Conservation (phyloP, 2,329 filamentous ascomycete species). For the Neonectria magnoliae region DNA sequence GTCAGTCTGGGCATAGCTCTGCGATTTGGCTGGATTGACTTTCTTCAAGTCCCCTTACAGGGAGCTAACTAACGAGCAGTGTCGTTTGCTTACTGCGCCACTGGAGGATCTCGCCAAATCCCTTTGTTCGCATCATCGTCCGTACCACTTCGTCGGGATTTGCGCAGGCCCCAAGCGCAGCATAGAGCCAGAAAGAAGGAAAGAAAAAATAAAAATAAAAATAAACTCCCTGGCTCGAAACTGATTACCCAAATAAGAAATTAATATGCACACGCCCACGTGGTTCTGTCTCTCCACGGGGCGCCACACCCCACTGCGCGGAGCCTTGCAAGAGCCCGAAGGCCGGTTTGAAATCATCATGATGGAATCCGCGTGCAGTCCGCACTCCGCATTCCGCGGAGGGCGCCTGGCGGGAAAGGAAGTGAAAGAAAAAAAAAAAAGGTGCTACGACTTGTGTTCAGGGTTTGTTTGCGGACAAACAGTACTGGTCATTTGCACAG, state of each 20-base stretch:
- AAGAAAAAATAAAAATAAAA: not conserved
- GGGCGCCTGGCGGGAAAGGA: not conserved
- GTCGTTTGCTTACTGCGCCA: not conserved
- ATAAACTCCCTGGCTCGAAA: constrained; percentile 9
- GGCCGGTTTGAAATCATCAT: constrained; percentile 29
- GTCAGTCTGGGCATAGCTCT: no score
- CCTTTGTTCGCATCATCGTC: not conserved
- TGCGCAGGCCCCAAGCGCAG: not conserved
- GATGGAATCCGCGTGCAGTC: constrained; percentile 2
- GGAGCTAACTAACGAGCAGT: constrained; percentile 7
- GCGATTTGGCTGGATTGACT: constrained; percentile 1
- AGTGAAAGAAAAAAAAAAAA: not conserved
- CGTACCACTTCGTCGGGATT: constrained; percentile 17
- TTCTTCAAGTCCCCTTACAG: not conserved
- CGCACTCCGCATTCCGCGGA: constrained; percentile 39
- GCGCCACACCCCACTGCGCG: constrained; percentile 28
- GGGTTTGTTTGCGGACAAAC: not conserved
- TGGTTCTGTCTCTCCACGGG: constrained; percentile 8
- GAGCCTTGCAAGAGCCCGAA: constrained; percentile 44
- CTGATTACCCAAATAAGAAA: constrained; percentile 17
- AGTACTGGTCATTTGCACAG: not conserved
- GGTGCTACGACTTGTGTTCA: not conserved
- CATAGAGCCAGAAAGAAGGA: not conserved
- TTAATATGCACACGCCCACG: constrained; percentile 4
- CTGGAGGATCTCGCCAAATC: constrained; percentile 8